Evolutionary conservation across 2,329 filamentous ascomycete species (phyloP).

Genomic region (Penicillium polonicum): DNA sequence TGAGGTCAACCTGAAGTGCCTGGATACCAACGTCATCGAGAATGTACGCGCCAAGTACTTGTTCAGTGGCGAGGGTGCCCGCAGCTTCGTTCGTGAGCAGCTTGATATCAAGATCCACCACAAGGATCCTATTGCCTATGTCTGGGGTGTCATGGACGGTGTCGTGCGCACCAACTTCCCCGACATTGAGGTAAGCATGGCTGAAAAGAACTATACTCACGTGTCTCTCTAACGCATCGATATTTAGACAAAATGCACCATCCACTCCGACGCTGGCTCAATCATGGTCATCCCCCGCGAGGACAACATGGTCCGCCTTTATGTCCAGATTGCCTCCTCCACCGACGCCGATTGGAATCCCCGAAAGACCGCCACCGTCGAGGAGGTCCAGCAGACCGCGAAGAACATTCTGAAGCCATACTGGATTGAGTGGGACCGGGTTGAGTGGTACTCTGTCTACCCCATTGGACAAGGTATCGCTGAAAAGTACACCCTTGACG

Average conservation of each 20-base stretch:
- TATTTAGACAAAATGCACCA: slow-evolving; percentile 64
- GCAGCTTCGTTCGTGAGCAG: slow-evolving; percentile 60
- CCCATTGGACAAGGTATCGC: slow-evolving; percentile 65
- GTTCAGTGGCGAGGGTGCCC: slow-evolving; percentile 62
- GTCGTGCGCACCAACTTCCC: slow-evolving; percentile 64
- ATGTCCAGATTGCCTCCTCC: slow-evolving; percentile 61
- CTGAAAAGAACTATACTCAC: background rate
- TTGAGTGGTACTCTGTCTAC: slow-evolving; percentile 67
- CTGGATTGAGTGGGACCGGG: slow-evolving; percentile 61
- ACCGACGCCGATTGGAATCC: slow-evolving; percentile 62
- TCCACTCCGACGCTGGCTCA: slow-evolving; percentile 62
- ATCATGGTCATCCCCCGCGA: slow-evolving; percentile 62
- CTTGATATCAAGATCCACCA: slow-evolving; percentile 66
- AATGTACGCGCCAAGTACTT: slow-evolving; percentile 63
- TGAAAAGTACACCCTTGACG: slow-evolving; percentile 63
- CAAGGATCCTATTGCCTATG: slow-evolving; percentile 63
- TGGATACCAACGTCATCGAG: slow-evolving; percentile 70
- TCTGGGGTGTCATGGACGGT: slow-evolving; percentile 68
- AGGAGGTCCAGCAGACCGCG: slow-evolving; percentile 59
- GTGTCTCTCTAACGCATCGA: slow-evolving; percentile 1
- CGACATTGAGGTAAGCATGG: slow-evolving; percentile 54
- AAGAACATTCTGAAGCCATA: slow-evolving; percentile 61
- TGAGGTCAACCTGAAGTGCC: slow-evolving; percentile 71
- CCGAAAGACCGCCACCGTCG: slow-evolving; percentile 58
- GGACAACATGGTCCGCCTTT: slow-evolving; percentile 51